Evolutionary conservation across 208 protist genomes (phyloP).

Genomic region (Trypanosomatidae sp.): DNA sequence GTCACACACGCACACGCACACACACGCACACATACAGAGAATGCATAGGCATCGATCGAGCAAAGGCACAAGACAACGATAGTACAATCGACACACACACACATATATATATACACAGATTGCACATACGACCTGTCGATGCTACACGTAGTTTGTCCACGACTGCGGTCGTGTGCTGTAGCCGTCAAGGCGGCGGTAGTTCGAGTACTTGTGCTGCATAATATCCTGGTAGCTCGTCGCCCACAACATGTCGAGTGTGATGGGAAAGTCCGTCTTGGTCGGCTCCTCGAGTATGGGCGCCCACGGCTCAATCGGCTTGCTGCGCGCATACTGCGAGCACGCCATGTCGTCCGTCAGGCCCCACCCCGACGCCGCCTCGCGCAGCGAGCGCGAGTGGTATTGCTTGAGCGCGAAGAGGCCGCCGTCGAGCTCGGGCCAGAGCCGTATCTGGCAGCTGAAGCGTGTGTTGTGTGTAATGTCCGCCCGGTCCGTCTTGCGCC

Average conservation of each 20-base stretch:
- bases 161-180: constrained; percentile 71
- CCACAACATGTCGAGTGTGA: constrained; percentile 85
- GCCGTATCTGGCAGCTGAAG: constrained; percentile 82
- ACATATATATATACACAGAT: background rate
- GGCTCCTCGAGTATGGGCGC: constrained; percentile 83
- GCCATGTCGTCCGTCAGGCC: constrained; percentile 62
- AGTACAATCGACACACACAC: too few species aligned
- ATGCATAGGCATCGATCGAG: too few species aligned
- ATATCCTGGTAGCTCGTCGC: constrained; percentile 82
- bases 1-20: too few species aligned
- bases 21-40: too few species aligned
- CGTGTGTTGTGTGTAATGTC: constrained; percentile 84
- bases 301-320: constrained; percentile 83
- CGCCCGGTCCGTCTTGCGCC: constrained; percentile 58
- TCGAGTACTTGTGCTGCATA: constrained; percentile 65
- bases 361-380: constrained; percentile 73
- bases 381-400: constrained; percentile 61
- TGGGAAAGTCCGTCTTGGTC: constrained; percentile 72
- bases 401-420: constrained; percentile 80
- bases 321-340: constrained; percentile 39
- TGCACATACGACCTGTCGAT: background rate
- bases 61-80: too few species aligned
- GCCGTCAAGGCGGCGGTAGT: constrained; percentile 72
- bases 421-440: constrained; percentile 78
- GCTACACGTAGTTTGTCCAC: constrained; percentile 56